Evolutionary conservation across 208 protist species (phyloP).

Genomic region (Trichomonas vaginalis): DNA sequence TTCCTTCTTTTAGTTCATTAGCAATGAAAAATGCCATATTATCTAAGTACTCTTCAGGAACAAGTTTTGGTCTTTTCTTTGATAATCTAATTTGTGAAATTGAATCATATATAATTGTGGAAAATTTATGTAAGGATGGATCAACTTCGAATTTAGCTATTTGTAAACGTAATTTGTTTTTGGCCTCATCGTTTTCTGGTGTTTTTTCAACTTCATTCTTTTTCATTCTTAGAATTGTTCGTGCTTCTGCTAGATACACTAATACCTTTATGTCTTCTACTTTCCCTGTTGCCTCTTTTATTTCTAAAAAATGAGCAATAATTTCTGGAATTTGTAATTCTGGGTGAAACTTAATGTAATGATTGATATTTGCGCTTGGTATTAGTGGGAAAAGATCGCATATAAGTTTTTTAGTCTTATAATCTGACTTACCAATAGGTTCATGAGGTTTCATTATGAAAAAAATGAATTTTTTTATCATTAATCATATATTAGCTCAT

Average conservation of each 20-base stretch:
- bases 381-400: not conserved
- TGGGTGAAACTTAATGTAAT: not conserved
- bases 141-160: not conserved
- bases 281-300: not conserved
- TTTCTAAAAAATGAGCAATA: not conserved
- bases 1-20: not conserved
- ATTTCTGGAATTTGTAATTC: not conserved
- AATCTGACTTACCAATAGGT: not conserved
- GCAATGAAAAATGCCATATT: not conserved
- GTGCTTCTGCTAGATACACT: not conserved
- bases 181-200: not conserved
- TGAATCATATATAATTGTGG: not conserved
- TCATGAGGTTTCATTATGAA: not conserved
- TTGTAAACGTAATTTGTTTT: not conserved
- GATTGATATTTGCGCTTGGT: not conserved
- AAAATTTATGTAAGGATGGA: not conserved
- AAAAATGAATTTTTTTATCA: no score
- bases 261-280: not conserved
- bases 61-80: not conserved
- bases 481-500: no score
- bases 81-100: not conserved
- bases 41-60: not conserved
- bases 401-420: not conserved
- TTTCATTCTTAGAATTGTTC: not conserved
- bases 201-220: not conserved